These are phyloP conservation scores for Phytophthora macrochlamydospora DNA, from an alignment of 352 stramenopile species.

Conservation along the genomic window DNA sequence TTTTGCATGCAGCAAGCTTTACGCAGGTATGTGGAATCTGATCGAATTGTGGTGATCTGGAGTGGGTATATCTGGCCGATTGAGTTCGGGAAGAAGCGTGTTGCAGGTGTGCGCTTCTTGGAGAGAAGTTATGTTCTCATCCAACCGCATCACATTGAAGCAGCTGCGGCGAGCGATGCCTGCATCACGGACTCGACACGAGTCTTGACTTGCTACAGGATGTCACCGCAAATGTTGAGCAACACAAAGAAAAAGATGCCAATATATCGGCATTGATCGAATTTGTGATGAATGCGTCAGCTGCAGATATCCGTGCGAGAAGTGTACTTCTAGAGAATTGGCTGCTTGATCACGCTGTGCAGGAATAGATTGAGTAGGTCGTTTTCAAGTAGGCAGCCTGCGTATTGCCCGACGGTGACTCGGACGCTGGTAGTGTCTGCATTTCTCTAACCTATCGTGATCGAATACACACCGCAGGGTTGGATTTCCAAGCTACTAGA, in stretches of 20 bases:
- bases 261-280: constrained; percentile 31
- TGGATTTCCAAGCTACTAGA: neutral
- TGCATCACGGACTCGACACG: constrained; percentile 25
- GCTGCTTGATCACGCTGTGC: constrained; percentile 14
- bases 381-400: too few species aligned
- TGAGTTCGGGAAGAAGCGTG: constrained; percentile 42
- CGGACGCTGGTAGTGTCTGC: too few species aligned
- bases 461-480: too few species aligned
- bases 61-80: constrained; percentile 43
- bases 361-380: neutral
- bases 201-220: constrained; percentile 46
- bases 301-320: constrained; percentile 26
- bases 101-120: constrained; percentile 38
- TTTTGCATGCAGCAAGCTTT: constrained; percentile 53
- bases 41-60: constrained; percentile 59
- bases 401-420: too few species aligned
- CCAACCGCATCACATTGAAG: constrained; percentile 20
- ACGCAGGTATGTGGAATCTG: constrained; percentile 47
- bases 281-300: constrained; percentile 31
- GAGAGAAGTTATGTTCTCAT: constrained; percentile 59
- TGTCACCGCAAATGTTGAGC: constrained; percentile 39
- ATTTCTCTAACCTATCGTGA: too few species aligned
- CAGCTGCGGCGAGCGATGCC: constrained; percentile 17
- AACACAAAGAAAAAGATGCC: constrained; percentile 8
- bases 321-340: constrained; percentile 42